Percentiles rank a stretch among this genome's conserved stretches.
Conservation (phyloP, 495 filamentous ascomycete genomes). For the Penicillium ochrochloron region DNA sequence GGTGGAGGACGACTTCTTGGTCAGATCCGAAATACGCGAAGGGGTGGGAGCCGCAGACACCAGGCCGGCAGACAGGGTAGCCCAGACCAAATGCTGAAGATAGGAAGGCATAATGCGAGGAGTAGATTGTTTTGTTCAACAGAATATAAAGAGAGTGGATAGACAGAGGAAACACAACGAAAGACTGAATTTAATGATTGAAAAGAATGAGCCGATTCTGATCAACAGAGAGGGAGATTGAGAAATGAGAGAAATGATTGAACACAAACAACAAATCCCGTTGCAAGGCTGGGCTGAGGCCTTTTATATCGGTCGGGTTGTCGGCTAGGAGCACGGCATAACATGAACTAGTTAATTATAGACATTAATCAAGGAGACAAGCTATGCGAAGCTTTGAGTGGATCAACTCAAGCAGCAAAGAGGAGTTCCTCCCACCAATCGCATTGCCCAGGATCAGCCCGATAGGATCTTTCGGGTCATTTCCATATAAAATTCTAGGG, state of each 20-base stretch:
- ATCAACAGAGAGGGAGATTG: constrained; percentile 13
- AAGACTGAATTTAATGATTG: neutral
- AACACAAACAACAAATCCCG: neutral
- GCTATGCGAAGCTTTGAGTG: constrained; percentile 3
- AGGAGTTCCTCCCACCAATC: neutral
- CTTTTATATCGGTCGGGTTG: neutral
- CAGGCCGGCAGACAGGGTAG: constrained; percentile 1
- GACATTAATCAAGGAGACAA: neutral
- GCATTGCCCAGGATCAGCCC: neutral
- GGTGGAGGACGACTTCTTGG: constrained; percentile 9
- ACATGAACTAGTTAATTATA: neutral
- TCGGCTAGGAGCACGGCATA: neutral
- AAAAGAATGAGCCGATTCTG: constrained; percentile 8
- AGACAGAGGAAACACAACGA: neutral
- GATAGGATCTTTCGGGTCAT: neutral
- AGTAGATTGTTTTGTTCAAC: neutral
- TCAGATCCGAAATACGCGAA: constrained; percentile 6
- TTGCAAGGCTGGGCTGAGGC: neutral
- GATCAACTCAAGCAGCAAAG: neutral
- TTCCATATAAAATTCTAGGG: too few relatives aligned
- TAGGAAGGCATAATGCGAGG: neutral
- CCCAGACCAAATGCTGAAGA: neutral
- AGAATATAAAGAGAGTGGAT: neutral
- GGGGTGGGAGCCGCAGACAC: constrained; percentile 1
- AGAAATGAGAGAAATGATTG: neutral